phyloP scores from a whole-genome alignment of 805 yeast species.

The Metschnikowia vanudenii region DNA sequence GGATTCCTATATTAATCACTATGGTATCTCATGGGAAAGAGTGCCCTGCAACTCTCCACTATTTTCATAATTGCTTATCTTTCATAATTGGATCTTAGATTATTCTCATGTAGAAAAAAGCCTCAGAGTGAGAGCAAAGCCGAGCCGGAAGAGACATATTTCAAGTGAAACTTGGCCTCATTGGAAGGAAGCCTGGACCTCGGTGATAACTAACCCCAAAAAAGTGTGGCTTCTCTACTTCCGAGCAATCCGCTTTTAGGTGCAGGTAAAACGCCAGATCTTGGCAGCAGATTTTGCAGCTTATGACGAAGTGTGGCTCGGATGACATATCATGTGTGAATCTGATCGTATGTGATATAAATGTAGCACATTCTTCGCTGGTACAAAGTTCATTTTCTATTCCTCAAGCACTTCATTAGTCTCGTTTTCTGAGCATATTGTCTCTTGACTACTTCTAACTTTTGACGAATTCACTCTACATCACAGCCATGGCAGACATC shows the following conservation, averaged over 20 bases:
- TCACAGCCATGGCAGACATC: conserved; percentile 5
- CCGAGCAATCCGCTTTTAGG: neutral
- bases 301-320: conserved; percentile 10
- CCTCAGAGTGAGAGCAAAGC: neutral
- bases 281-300: conserved; percentile 13
- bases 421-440: neutral
- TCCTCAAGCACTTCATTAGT: too few relatives aligned
- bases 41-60: too few relatives aligned
- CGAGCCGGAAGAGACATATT: neutral
- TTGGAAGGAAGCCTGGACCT: neutral
- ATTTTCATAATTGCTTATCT: too few relatives aligned
- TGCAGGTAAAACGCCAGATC: neutral
- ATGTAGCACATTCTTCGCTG: neutral
- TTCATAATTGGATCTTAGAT: too few relatives aligned
- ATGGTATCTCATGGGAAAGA: too few relatives aligned
- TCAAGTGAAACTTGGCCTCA: neutral
- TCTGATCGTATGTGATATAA: neutral
- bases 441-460: neutral
- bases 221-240: conserved; percentile 2
- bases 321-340: neutral
- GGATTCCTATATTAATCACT: too few relatives aligned
- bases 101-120: neutral
- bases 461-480: neutral
- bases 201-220: neutral
- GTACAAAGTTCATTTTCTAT: neutral